These are phyloP conservation scores for Peniophora sp. DNA, from an alignment of 1,284 basidiomycete species.

Conservation along the genomic window DNA sequence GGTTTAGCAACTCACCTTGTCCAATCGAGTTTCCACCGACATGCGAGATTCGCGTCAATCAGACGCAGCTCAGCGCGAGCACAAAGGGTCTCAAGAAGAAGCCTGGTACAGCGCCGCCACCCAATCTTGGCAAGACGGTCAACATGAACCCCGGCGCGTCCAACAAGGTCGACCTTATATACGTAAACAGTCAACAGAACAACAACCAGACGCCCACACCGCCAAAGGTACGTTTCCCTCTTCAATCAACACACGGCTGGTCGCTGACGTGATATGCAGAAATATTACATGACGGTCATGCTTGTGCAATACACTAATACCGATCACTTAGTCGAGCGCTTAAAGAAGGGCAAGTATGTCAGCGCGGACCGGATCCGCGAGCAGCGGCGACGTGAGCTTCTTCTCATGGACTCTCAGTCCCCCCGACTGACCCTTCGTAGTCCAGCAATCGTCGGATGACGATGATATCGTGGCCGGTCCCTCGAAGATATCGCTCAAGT, in stretches of 20 bases:
- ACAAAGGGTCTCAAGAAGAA: constrained; percentile 93
- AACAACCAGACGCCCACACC: constrained; percentile 54
- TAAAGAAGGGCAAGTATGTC: constrained; percentile 61
- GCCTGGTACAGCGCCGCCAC: constrained; percentile 90
- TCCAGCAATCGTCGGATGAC: constrained; percentile 62
- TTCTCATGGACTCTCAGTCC: not conserved
- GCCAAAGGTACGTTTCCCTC: constrained; percentile 46
- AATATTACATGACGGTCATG: constrained; percentile 80
- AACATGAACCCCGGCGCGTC: constrained; percentile 35
- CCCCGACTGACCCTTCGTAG: constrained; percentile 6
- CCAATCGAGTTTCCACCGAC: constrained; percentile 89
- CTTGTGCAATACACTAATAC: constrained; percentile 71
- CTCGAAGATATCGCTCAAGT: constrained; percentile 84
- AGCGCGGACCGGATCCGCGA: constrained; percentile 60
- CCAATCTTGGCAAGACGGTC: constrained; percentile 66
- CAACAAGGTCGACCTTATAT: constrained; percentile 81
- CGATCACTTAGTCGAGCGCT: constrained; percentile 54
- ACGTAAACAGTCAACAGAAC: constrained; percentile 63
- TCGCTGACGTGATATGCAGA: constrained; percentile 35
- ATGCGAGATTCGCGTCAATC: constrained; percentile 86
- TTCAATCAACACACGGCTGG: not conserved
- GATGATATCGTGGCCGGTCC: constrained; percentile 86
- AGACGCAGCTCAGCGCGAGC: constrained; percentile 62
- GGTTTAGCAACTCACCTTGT: constrained; percentile 42
- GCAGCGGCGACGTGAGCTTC: constrained; percentile 41